These are phyloP conservation scores for Hippophae gyantsensis DNA, from an alignment of 306 rosid genomes.

Conservation along the genomic window DNA sequence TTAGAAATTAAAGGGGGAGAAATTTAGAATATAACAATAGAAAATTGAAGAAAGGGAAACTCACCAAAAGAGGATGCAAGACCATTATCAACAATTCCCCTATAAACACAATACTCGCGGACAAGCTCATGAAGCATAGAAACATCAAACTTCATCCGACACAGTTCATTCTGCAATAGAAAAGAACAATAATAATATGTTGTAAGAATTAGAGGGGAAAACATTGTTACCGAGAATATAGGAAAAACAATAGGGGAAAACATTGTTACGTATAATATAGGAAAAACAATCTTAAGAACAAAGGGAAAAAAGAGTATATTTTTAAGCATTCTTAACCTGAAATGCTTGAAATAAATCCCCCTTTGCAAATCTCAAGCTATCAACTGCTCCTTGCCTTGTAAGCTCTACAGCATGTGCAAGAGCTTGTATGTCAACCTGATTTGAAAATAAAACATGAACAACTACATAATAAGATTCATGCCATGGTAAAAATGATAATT, in stretches of 20 bases:
- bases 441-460: slow-evolving; percentile 19
- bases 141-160: slow-evolving; percentile 78
- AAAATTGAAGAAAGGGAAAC: not conserved
- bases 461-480: slow-evolving; percentile 9
- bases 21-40: not conserved
- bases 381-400: slow-evolving; percentile 94
- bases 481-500: not conserved
- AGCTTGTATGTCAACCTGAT: slow-evolving; percentile 96
- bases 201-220: not conserved
- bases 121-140: slow-evolving; percentile 91
- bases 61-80: slow-evolving; percentile 28
- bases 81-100: slow-evolving; percentile 89
- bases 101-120: slow-evolving; percentile 84
- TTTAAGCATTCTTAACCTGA: slow-evolving; percentile 50
- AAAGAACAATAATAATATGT: slow-evolving; percentile 17
- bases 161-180: slow-evolving; percentile 78
- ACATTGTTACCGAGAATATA: too few species aligned
- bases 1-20: not conserved
- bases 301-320: not conserved
- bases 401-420: slow-evolving; percentile 99
- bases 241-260: not conserved
- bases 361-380: slow-evolving; percentile 91
- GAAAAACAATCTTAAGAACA: not conserved
- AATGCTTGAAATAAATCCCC: slow-evolving; percentile 91
- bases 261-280: not conserved